Evolutionary conservation across 2,329 filamentous ascomycete species (phyloP).

Genomic region (Trichoderma polysporum): DNA sequence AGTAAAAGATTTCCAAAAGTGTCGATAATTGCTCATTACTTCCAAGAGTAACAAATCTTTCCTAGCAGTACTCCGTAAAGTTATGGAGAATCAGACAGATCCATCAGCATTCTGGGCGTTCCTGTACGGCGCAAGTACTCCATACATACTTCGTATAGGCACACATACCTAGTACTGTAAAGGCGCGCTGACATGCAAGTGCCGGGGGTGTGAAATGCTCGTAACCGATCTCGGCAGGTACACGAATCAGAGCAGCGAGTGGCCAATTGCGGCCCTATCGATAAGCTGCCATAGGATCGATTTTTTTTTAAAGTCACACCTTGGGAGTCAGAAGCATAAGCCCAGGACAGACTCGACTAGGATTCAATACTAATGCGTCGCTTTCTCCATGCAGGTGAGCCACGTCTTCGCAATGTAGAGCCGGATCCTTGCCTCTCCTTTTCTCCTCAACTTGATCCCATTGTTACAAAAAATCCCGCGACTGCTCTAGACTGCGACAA

Average conservation of each 20-base stretch:
- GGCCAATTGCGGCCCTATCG: slow-evolving; percentile 15
- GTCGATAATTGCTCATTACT: background rate
- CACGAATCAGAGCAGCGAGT: slow-evolving; percentile 14
- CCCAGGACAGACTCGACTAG: background rate
- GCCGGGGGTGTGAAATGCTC: background rate
- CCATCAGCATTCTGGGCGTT: background rate
- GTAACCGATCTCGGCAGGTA: slow-evolving; percentile 19
- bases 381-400: slow-evolving; percentile 11
- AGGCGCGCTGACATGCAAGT: slow-evolving; percentile 16
- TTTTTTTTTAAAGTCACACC: slow-evolving; percentile 19
- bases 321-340: slow-evolving; percentile 4
- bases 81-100: background rate
- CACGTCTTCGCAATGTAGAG: slow-evolving; percentile 11
- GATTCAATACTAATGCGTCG: background rate
- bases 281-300: slow-evolving; percentile 16
- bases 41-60: too few relatives aligned
- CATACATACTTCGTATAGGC: background rate
- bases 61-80: too few relatives aligned
- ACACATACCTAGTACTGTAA: too few relatives aligned
- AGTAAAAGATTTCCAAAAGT: background rate
- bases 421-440: background rate
- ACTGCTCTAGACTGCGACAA: slow-evolving; percentile 13
- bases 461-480: slow-evolving; percentile 11
- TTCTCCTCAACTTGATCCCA: background rate
- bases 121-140: background rate